Conservation (phyloP, 2,329 filamentous ascomycete species). For the Botryosphaeria dothidea region DNA sequence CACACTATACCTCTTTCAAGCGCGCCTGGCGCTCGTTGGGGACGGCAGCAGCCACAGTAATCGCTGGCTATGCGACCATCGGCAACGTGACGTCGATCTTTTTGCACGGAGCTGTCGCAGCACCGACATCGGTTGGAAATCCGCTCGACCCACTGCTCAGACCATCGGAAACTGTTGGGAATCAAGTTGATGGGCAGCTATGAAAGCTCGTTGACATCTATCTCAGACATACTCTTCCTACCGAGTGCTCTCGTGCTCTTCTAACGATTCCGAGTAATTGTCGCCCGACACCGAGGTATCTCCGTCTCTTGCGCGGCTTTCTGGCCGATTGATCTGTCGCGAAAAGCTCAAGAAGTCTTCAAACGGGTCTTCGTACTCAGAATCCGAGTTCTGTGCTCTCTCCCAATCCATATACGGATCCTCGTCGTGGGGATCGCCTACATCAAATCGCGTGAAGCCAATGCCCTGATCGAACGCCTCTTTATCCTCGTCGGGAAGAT, state of each 20-base stretch:
- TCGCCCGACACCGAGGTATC: neutral
- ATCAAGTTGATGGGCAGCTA: neutral
- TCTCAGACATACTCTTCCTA: neutral
- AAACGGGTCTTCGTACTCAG: neutral
- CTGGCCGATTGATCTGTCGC: neutral
- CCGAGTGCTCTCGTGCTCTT: neutral
- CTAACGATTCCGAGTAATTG: neutral
- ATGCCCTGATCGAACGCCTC: neutral
- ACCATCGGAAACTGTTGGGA: neutral
- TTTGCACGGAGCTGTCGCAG: neutral
- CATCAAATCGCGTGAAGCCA: neutral
- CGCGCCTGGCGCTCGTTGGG: neutral
- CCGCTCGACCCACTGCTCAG: slow-evolving; percentile 5
- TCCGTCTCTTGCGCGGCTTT: too few species aligned
- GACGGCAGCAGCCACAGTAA: neutral
- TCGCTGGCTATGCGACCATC: slow-evolving; percentile 1
- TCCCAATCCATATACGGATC: neutral
- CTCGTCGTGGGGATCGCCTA: neutral
- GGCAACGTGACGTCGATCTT: neutral
- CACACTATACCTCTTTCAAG: neutral
- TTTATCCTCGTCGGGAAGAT: neutral
- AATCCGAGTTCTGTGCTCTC: neutral
- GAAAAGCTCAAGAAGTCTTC: neutral
- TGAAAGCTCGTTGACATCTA: neutral
- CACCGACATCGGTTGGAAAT: slow-evolving; percentile 12